phyloP scores from a whole-genome alignment of 345 rosid species.

The Dipteronia sinensis region DNA sequence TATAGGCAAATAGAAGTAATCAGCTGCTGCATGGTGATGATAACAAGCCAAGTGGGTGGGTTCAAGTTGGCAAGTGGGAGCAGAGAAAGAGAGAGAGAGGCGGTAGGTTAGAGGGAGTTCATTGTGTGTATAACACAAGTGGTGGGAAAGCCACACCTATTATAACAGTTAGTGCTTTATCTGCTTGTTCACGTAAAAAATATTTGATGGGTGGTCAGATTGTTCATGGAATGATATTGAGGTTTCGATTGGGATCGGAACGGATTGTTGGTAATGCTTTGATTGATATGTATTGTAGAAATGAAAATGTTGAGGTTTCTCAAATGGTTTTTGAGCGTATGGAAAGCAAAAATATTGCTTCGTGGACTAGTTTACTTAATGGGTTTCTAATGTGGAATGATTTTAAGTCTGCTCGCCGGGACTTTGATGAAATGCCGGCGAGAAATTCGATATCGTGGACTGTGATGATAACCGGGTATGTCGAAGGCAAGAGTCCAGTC shows the following conservation, averaged over 20 bases:
- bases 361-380: conserved; percentile 34
- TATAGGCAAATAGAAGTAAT: too few relatives aligned
- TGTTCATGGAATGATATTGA: conserved; percentile 28
- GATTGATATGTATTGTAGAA: conserved; percentile 37
- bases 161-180: conserved; percentile 31
- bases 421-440: conserved; percentile 32
- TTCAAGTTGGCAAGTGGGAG: too few relatives aligned
- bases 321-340: conserved; percentile 28
- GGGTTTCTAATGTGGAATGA: conserved; percentile 18
- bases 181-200: conserved; percentile 25
- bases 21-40: too few relatives aligned
- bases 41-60: too few relatives aligned
- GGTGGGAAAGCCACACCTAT: too few relatives aligned
- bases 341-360: conserved; percentile 27
- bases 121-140: too few relatives aligned
- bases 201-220: conserved; percentile 23
- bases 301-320: conserved; percentile 21
- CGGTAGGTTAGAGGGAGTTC: too few relatives aligned
- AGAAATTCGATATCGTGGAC: conserved; percentile 36
- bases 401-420: conserved; percentile 20
- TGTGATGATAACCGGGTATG: conserved; percentile 35
- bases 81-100: too few relatives aligned
- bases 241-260: conserved; percentile 18
- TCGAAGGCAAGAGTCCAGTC: conserved; percentile 17
- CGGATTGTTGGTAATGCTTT: conserved; percentile 36